A percentile compares a stretch with the other conserved stretches of the same genome.
These are phyloP conservation scores for Globisporangium cederbergense DNA, from an alignment of 352 stramenopile species.

Conservation along the genomic window DNA sequence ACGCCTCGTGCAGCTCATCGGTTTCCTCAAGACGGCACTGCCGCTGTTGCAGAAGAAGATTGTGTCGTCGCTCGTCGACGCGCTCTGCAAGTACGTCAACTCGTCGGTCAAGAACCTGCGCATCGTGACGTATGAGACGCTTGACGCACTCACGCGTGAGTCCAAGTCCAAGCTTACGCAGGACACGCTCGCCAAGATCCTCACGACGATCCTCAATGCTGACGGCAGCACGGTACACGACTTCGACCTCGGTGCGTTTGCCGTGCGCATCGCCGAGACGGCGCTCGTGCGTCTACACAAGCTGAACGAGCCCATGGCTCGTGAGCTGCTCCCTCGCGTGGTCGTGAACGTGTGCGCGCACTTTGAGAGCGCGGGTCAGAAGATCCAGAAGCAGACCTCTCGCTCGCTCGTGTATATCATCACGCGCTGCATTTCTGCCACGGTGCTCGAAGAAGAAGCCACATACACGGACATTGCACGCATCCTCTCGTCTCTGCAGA, in stretches of 20 bases:
- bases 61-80: slow-evolving; percentile 68
- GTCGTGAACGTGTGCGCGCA: slow-evolving; percentile 68
- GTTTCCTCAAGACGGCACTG: slow-evolving; percentile 75
- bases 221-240: slow-evolving; percentile 64
- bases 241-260: slow-evolving; percentile 52
- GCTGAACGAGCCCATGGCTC: slow-evolving; percentile 50
- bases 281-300: slow-evolving; percentile 63
- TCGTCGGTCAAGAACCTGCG: slow-evolving; percentile 73
- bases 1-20: slow-evolving; percentile 71
- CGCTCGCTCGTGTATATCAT: slow-evolving; percentile 67
- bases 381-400: slow-evolving; percentile 60
- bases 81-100: slow-evolving; percentile 69
- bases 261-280: slow-evolving; percentile 61
- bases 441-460: slow-evolving; percentile 49
- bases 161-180: slow-evolving; percentile 56
- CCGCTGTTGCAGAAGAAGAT: slow-evolving; percentile 81
- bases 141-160: slow-evolving; percentile 57
- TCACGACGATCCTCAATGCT: slow-evolving; percentile 57
- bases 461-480: slow-evolving; percentile 61
- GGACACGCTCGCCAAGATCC: slow-evolving; percentile 62
- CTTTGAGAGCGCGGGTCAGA: slow-evolving; percentile 52
- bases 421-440: slow-evolving; percentile 48
- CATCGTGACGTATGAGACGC: slow-evolving; percentile 73
- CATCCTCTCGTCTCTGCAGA: slow-evolving; percentile 73
- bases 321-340: slow-evolving; percentile 73